A percentile compares a stretch with the other conserved stretches of the same genome.
phyloP scores from a whole-genome alignment of 75 land plant genomes.

The Chamaecyparis obtusa region DNA sequence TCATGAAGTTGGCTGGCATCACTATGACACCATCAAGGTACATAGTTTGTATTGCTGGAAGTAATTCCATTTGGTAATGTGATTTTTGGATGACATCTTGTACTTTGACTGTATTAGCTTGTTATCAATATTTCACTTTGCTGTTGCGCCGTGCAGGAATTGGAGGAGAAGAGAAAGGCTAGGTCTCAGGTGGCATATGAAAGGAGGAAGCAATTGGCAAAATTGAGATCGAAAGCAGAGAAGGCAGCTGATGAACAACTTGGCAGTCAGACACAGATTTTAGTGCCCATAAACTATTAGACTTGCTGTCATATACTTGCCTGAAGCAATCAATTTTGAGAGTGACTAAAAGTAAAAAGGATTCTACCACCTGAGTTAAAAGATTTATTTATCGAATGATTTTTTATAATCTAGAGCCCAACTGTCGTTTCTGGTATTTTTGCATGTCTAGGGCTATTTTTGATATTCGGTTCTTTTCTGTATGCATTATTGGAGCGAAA shows the following conservation, averaged over 20 bases:
- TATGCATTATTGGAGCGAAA: not conserved
- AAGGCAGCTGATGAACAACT: conserved; percentile 23
- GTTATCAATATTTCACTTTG: not conserved
- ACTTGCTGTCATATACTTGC: not conserved
- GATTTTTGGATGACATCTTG: not conserved
- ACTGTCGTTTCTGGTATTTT: not conserved
- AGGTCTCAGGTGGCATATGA: conserved; percentile 32
- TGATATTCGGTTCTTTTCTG: not conserved
- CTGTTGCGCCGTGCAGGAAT: conserved; percentile 16
- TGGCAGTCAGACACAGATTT: not conserved
- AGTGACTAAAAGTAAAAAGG: not conserved
- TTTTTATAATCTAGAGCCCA: not conserved
- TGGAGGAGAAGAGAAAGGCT: conserved; percentile 35
- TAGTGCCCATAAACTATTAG: conserved; percentile 24
- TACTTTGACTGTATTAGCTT: not conserved
- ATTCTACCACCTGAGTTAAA: not conserved
- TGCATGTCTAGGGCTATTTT: not conserved
- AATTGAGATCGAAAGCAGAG: conserved; percentile 23
- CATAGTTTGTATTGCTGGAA: not conserved
- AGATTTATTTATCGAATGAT: not conserved
- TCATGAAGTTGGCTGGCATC: conserved; percentile 48
- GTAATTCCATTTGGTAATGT: not conserved
- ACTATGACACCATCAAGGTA: conserved; percentile 45
- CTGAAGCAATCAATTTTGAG: not conserved
- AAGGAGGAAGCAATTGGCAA: conserved; percentile 31